Conservation (phyloP, 2,329 filamentous ascomycete species). For the Chaetomiaceae sp. region DNA sequence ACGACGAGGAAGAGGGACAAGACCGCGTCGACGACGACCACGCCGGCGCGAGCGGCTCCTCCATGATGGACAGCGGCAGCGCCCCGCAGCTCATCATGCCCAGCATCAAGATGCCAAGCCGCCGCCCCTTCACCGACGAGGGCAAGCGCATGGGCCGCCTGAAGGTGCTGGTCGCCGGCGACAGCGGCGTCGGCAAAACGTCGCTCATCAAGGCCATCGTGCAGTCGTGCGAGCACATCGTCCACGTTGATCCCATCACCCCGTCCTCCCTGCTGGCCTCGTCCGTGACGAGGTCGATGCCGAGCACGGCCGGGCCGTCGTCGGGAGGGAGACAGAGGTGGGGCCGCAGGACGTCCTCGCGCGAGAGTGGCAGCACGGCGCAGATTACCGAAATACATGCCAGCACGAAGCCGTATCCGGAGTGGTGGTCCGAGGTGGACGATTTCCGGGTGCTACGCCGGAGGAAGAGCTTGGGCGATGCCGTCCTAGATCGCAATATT, state of each 20-base stretch:
- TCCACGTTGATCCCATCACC: conserved; percentile 73
- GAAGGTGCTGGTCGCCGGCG: conserved; percentile 83
- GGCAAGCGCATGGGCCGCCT: conserved; percentile 80
- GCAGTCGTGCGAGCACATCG: conserved; percentile 83
- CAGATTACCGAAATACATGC: conserved; percentile 65
- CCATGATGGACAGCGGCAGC: conserved; percentile 43
- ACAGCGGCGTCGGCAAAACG: conserved; percentile 77
- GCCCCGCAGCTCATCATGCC: conserved; percentile 94
- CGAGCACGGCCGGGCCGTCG: conserved; percentile 14
- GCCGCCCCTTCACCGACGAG: conserved; percentile 82
- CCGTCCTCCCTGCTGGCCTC: conserved; percentile 23
- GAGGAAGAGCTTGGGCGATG: conserved; percentile 68
- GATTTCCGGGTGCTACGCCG: conserved; percentile 53
- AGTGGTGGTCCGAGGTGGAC: conserved; percentile 83
- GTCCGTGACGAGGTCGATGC: conserved; percentile 17
- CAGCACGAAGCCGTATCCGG: conserved; percentile 77
- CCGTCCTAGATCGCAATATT: conserved; percentile 81
- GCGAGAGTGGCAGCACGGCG: conserved; percentile 17
- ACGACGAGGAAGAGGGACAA: conserved; percentile 21
- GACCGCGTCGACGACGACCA: background rate
- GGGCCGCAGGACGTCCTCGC: conserved; percentile 1
- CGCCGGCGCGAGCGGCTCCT: conserved; percentile 3
- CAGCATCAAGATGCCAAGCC: conserved; percentile 82
- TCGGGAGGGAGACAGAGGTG: background rate
- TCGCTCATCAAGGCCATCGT: conserved; percentile 85